These are phyloP conservation scores for Trichoderma breve DNA, from an alignment of 2,329 filamentous ascomycete genomes.

Conservation along the genomic window DNA sequence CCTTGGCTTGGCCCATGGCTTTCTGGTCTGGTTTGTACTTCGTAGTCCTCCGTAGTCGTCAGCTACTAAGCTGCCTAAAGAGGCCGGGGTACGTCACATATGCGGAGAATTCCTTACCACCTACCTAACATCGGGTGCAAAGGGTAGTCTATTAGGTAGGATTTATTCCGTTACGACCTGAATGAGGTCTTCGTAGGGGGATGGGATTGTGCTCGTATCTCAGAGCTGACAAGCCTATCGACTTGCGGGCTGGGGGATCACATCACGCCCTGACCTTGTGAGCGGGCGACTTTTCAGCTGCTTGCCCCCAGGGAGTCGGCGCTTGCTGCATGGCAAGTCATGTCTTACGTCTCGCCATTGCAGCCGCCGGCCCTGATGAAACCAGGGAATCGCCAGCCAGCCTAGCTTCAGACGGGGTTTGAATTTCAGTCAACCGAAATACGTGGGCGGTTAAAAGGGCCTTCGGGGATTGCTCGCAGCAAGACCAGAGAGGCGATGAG, in stretches of 20 bases:
- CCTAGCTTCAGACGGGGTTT: background rate
- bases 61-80: background rate
- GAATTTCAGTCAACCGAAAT: background rate
- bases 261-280: background rate
- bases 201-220: background rate
- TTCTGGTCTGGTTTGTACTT: background rate
- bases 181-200: background rate
- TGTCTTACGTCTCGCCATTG: constrained; percentile 10
- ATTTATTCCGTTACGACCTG: background rate
- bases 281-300: constrained; percentile 6
- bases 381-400: background rate
- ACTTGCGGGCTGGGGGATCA: background rate
- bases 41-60: background rate
- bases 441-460: background rate
- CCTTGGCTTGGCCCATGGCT: background rate
- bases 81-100: background rate
- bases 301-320: background rate
- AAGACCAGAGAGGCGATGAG: background rate
- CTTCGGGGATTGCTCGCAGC: background rate
- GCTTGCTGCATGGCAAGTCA: background rate
- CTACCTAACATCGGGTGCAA: background rate
- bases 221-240: background rate
- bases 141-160: background rate
- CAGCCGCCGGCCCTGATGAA: background rate
- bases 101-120: background rate